Evolutionary conservation across 208 protist genomes (phyloP).

Genomic region (Balamuthia mandrillaris): DNA sequence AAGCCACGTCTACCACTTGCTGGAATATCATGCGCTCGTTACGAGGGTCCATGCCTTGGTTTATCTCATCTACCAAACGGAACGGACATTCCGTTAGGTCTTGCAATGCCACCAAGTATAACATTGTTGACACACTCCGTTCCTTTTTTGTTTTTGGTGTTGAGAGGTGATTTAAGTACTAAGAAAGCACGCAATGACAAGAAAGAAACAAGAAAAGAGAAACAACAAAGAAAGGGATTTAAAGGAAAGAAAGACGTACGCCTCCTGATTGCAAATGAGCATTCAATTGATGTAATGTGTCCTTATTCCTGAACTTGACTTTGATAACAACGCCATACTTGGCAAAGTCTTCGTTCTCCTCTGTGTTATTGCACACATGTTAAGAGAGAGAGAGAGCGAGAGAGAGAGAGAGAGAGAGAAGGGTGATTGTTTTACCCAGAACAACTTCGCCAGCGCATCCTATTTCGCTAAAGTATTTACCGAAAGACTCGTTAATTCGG

Average conservation of each 20-base stretch:
- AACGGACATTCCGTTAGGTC: conserved; percentile 75
- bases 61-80: conserved; percentile 84
- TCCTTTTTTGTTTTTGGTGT: conserved; percentile 61
- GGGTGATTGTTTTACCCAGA: no score
- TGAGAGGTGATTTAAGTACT: no score
- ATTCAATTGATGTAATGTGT: conserved; percentile 43
- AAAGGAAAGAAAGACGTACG: background rate
- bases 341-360: conserved; percentile 46
- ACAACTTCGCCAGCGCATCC: conserved; percentile 51
- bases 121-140: conserved; percentile 74
- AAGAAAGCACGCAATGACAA: no score
- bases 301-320: conserved; percentile 56
- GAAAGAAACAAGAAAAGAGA: no score
- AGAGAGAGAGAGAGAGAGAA: no score
- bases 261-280: conserved; percentile 57
- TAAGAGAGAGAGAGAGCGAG: no score
- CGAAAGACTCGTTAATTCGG: conserved; percentile 41
- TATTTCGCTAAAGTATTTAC: conserved; percentile 50
- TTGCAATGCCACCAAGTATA: conserved; percentile 81
- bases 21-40: conserved; percentile 64
- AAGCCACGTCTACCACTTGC: conserved; percentile 45
- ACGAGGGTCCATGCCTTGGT: conserved; percentile 69
- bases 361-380: no score
- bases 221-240: no score
- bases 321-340: conserved; percentile 59